Base-by-base conservation (phyloP, 768 basidiomycete genomes). In the Boletus sp. region DNA sequence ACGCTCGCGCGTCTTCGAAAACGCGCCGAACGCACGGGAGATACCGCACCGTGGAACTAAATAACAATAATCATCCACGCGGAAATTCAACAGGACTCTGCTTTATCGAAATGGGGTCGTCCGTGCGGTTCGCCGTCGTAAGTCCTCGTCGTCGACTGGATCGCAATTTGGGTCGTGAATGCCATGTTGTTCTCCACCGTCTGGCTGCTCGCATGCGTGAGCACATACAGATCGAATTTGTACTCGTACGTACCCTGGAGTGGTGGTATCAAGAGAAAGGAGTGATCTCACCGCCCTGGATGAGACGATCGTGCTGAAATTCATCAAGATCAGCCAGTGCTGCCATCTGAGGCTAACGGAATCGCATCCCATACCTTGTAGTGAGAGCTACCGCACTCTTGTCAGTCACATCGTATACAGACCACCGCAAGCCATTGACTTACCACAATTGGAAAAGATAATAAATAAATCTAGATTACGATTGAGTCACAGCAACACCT, bases 271-370 rank as follows among this genome's bases (percentile, higher is more conserved):
- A 9, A 57, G 46, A 3, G 8, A 52, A 39, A 18, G n/a, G 15
- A 61, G 41, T 2, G 58, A 64, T 30, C 55, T 56, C 39, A 60
- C 52, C 1, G 63, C 62, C 40, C 58, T 64, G 20, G 53, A 57
- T 2, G 63, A 64, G 15, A 50, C 39, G 7, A 61, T 50, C 1
- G 29, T 53, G 18, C 60, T 61, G 39, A 9, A 55, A 49, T 33
- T 18, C 24, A n/a, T 30, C 39, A 41, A n/a, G 20, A 15, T 56
- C 40, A 57, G 52, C 17, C 1, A n/a, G 20, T 37, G 7, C n/a
- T 36, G 32, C n/a, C 37, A 39, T 17, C 11, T 33, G 33, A 33
- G 3, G 11, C 1, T 24, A 33, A 1, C 28, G 8, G 44, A 46
- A 15, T 24, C 15, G 24, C 15, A 29, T 29, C 8, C 17, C 24